Conservation (phyloP, 371 early-diverging fungal genomes). For the Mortierella sp. region DNA sequence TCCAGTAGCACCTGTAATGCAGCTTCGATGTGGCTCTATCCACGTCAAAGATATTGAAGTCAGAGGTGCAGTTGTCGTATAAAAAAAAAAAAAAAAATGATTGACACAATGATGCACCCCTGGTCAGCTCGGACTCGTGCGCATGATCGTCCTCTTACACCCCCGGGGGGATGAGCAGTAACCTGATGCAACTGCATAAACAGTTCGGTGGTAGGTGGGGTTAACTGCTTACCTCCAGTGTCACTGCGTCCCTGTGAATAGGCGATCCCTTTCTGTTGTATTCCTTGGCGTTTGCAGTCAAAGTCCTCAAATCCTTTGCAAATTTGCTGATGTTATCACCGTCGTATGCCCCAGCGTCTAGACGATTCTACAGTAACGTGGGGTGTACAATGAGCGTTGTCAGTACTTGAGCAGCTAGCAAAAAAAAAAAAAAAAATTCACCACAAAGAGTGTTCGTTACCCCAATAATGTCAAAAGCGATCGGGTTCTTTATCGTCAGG, state of each 20-base stretch:
- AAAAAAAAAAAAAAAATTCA: not conserved
- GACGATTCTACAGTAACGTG: slow-evolving; percentile 56
- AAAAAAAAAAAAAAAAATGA: too few relatives aligned
- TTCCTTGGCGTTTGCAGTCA: slow-evolving; percentile 81
- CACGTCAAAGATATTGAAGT: too few relatives aligned
- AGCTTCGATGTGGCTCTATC: slow-evolving; percentile 17
- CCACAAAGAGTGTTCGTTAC: not conserved
- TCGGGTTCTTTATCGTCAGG: slow-evolving; percentile 81
- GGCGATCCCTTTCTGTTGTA: slow-evolving; percentile 81
- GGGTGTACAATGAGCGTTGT: too few relatives aligned
- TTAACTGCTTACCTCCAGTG: slow-evolving; percentile 72
- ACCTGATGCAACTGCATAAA: too few relatives aligned
- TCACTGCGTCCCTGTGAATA: slow-evolving; percentile 78
- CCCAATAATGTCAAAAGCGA: slow-evolving; percentile 66
- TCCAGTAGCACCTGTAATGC: slow-evolving; percentile 14
- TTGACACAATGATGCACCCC: too few relatives aligned
- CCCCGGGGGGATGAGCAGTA: too few relatives aligned
- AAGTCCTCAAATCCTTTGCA: slow-evolving; percentile 70
- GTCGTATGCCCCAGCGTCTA: slow-evolving; percentile 62
- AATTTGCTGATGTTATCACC: slow-evolving; percentile 59
- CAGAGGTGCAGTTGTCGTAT: too few relatives aligned
- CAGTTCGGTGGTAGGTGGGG: too few relatives aligned
- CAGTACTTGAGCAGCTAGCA: not conserved
- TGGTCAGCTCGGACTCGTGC: too few relatives aligned
- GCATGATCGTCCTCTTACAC: too few relatives aligned